Evolutionary conservation across 306 rosid genomes (phyloP).

Genomic region (Lathyrus oleraceus): DNA sequence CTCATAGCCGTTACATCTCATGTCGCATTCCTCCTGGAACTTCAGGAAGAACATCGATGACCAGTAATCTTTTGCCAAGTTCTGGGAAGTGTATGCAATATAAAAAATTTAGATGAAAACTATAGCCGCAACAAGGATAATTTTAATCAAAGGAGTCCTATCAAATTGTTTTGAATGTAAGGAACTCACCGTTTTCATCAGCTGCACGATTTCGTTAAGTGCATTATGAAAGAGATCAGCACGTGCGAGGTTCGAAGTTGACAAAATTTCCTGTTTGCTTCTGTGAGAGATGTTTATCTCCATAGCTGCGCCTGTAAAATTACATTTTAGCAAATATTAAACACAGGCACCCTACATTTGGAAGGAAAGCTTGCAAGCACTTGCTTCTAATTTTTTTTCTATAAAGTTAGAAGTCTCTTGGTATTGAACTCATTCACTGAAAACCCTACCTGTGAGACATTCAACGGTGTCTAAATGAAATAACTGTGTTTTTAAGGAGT

Average conservation of each 20-base stretch:
- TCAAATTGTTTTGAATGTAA: conserved; percentile 10
- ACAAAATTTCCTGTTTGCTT: conserved; percentile 79
- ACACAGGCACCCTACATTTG: conserved; percentile 5
- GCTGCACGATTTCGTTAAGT: conserved; percentile 67
- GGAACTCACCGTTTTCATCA: conserved; percentile 68
- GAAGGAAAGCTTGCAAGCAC: conserved; percentile 9
- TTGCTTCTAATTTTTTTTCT: neutral
- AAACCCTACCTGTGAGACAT: conserved; percentile 22
- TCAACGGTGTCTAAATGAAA: neutral
- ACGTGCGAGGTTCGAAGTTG: conserved; percentile 69
- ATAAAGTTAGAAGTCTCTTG: neutral
- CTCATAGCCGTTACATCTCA: conserved; percentile 60
- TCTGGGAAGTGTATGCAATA: conserved; percentile 45
- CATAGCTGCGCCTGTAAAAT: conserved; percentile 69
- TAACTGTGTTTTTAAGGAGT: conserved; percentile 7
- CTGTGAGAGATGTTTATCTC: conserved; percentile 94
- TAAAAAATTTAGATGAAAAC: conserved; percentile 17
- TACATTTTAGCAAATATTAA: conserved; percentile 22
- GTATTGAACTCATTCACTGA: conserved; percentile 27
- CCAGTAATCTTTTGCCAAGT: conserved; percentile 86
- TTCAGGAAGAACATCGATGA: conserved; percentile 82
- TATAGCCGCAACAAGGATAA: neutral
- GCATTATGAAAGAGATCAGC: conserved; percentile 71
- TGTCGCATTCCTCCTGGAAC: conserved; percentile 67
- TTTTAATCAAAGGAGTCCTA: conserved; percentile 14